Evolutionary conservation across 116 monocot genomes (phyloP).

Genomic region (Phalaenopsis hybrid): DNA sequence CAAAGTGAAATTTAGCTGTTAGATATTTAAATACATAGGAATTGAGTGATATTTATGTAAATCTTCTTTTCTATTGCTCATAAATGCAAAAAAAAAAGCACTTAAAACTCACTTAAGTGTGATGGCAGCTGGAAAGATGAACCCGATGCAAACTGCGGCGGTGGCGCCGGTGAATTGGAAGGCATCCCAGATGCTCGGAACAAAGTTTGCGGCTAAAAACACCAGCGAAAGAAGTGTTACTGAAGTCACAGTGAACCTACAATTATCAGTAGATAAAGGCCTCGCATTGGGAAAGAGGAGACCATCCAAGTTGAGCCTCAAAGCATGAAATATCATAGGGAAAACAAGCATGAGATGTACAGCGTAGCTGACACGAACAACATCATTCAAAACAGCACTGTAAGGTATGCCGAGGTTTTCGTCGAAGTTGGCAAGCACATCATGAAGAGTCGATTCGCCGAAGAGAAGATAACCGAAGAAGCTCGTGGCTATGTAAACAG

Average conservation of each 20-base stretch:
- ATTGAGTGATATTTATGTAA: too few relatives aligned
- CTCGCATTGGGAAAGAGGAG: constrained; percentile 41
- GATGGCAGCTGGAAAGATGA: constrained; percentile 57
- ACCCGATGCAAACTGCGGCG: constrained; percentile 36
- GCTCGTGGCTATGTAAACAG: constrained; percentile 27
- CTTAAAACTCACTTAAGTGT: constrained; percentile 26
- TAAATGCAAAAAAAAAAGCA: background rate
- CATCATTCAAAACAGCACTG: constrained; percentile 27
- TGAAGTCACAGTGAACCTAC: constrained; percentile 27
- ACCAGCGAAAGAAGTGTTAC: constrained; percentile 19
- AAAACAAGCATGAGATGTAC: constrained; percentile 61
- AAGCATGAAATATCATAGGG: constrained; percentile 50
- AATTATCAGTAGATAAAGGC: constrained; percentile 16
- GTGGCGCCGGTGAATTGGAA: constrained; percentile 66
- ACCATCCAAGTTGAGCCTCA: constrained; percentile 53
- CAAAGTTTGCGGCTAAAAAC: constrained; percentile 34
- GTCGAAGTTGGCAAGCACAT: constrained; percentile 33
- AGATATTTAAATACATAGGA: too few relatives aligned
- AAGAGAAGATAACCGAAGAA: constrained; percentile 28
- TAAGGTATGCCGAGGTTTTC: constrained; percentile 25
- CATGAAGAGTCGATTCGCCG: constrained; percentile 23
- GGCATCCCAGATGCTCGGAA: constrained; percentile 57
- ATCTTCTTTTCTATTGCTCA: too few relatives aligned
- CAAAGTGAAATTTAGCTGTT: too few relatives aligned
- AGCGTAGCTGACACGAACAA: constrained; percentile 54